Evolutionary conservation across 2,329 filamentous ascomycete genomes (phyloP), one percentile per base, ranked within the genome.

Genomic region (Neonectria neomacrospora): DNA sequence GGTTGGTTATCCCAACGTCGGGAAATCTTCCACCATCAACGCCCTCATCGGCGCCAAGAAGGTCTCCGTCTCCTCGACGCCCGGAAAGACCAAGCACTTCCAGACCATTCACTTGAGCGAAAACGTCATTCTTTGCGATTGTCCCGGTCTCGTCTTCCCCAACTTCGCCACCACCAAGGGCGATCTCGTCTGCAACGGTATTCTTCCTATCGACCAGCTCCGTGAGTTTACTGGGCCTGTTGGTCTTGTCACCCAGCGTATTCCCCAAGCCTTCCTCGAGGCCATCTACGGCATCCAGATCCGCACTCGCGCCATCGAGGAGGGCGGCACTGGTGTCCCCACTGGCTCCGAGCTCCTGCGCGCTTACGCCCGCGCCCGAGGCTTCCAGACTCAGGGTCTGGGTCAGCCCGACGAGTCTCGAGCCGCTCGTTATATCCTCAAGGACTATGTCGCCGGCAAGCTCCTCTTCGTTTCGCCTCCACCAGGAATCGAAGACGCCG

Each of bases 11-110:
- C 96, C 96, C 74, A 99, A 99, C 81, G 96, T 99, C 67, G 96
- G 96, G 81, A 99, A 99, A 82, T 99, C 96, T 1, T 97, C 94
- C 52, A 99, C 96, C 16, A 99, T 99, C 85, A 99, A 99, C 82
- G 95, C 96, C 44, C 87, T 99, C n/a, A 94, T 98, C 62, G 96
- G 96, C 54, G 90, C 96, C 58, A 99, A 98, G 83, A 99, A 98
- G 81, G 96, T 99, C 6, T 98, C 95, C 0, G 96, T 99, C 41
- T 99, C 96, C 16, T 91, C 95, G 14, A 99, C 96, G 1, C 96
- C 96, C 4, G 96, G 96, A 77, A 99, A 99, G 82, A 99, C 96
- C 14, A 99, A 99, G 83, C 96, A 99, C 75, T 99, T 99, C 82
- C 96, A 99, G 79, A 99, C 96, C 1, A 96, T 99, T 63, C 94